phyloP scores from a whole-genome alignment of 805 yeast genomes.

The Tetrapisispora taiwanensis region DNA sequence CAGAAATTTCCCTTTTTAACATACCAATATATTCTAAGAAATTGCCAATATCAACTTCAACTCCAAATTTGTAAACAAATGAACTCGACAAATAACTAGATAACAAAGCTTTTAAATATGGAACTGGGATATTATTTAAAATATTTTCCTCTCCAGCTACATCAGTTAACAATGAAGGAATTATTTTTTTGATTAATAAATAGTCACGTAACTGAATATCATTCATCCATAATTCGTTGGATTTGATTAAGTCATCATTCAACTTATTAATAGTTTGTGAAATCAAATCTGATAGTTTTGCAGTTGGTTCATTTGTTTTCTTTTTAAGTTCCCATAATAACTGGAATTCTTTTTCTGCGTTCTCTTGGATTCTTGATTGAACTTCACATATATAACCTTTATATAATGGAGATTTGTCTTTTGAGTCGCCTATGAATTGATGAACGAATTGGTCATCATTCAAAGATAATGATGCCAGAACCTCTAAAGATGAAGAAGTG shows the following conservation, averaged over 20 bases:
- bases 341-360: constrained; percentile 79
- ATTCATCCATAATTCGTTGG: constrained; percentile 75
- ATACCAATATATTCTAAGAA: constrained; percentile 60
- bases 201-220: constrained; percentile 69
- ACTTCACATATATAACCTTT: constrained; percentile 75
- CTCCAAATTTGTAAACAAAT: constrained; percentile 73
- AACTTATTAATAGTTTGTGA: constrained; percentile 76
- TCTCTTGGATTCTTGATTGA: constrained; percentile 60
- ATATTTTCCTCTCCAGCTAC: constrained; percentile 59
- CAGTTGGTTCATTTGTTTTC: constrained; percentile 49
- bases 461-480: constrained; percentile 84
- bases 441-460: constrained; percentile 73
- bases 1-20: constrained; percentile 35
- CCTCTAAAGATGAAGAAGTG: constrained; percentile 92
- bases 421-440: constrained; percentile 51
- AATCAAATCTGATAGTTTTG: constrained; percentile 69
- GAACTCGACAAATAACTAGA: constrained; percentile 78
- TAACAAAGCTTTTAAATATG: constrained; percentile 80
- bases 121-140: constrained; percentile 69
- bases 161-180: constrained; percentile 62
- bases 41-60: constrained; percentile 66
- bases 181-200: constrained; percentile 56
- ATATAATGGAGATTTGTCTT: constrained; percentile 61
- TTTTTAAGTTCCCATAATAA: constrained; percentile 73
- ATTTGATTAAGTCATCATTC: constrained; percentile 73